These are phyloP conservation scores for Cymbomonas tetramitiformis DNA, from an alignment of 139 green algal species.

Conservation along the genomic window DNA sequence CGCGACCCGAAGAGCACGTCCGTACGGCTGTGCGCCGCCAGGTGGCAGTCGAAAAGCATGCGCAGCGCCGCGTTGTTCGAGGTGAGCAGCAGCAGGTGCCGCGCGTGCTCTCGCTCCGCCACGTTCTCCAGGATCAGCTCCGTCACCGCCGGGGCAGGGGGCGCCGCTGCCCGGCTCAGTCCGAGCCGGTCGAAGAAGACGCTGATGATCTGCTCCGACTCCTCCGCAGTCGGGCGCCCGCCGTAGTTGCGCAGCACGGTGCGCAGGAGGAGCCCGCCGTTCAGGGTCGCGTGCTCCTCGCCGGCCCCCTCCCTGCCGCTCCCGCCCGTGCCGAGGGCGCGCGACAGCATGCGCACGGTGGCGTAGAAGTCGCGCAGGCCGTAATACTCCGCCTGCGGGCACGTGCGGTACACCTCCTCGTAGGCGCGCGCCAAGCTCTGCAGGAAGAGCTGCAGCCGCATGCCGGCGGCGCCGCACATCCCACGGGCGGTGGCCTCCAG, in stretches of 20 bases:
- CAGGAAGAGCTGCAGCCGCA: no score
- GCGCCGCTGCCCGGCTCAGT: not conserved
- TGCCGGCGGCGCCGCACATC: no score
- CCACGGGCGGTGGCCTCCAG: conserved; percentile 12
- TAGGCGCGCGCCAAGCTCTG: conserved; percentile 3
- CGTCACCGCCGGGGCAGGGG: not conserved
- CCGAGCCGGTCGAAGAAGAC: not conserved
- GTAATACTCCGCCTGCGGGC: conserved; percentile 5
- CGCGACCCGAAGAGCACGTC: conserved; percentile 8
- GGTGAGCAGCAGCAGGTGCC: conserved; percentile 19
- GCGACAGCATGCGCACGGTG: not conserved
- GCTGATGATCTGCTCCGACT: not conserved
- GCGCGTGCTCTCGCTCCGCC: conserved; percentile 2
- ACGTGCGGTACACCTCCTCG: not conserved
- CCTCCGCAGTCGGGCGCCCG: not conserved
- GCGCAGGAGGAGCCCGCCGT: not conserved
- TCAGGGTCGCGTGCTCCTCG: not conserved
- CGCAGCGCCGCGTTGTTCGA: no score
- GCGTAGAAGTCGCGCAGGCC: conserved; percentile 23
- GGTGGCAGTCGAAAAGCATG: no score
- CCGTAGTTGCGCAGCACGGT: conserved; percentile 15
- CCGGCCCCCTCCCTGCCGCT: not conserved
- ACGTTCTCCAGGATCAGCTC: conserved; percentile 10
- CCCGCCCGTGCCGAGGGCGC: not conserved
- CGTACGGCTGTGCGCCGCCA: no score